Evolutionary conservation across 495 filamentous ascomycete genomes (phyloP).

Genomic region (Annulohypoxylon maeteangense): DNA sequence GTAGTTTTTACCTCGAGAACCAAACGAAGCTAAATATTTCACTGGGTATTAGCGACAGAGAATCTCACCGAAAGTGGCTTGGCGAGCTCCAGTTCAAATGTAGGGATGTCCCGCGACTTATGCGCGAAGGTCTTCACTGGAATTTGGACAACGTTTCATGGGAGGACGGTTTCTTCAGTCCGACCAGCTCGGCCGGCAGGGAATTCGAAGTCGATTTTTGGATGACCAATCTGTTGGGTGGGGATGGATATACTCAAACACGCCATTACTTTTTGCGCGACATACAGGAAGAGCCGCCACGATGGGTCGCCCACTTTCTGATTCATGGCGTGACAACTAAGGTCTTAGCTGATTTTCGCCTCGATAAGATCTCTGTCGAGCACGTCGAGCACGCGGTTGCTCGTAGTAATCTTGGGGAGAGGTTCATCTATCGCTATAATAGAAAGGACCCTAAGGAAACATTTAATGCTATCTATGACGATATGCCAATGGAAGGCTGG

Average conservation of each 20-base stretch:
- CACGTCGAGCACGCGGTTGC: neutral
- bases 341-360: neutral
- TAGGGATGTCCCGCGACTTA: neutral
- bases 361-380: neutral
- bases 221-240: neutral
- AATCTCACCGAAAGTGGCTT: neutral
- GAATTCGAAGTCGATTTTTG: neutral
- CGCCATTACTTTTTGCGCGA: slow-evolving; percentile 3
- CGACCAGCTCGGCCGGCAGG: neutral
- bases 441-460: neutral
- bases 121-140: slow-evolving; percentile 3
- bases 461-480: neutral
- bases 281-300: neutral
- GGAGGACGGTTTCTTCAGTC: neutral
- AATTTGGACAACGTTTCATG: neutral
- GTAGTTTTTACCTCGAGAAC: neutral
- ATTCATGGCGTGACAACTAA: neutral
- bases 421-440: neutral
- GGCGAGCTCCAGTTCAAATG: neutral
- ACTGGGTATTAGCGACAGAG: neutral
- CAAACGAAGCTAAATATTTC: neutral
- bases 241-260: neutral
- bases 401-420: neutral
- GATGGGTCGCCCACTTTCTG: slow-evolving; percentile 12
- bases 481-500: slow-evolving; percentile 12